Evolutionary conservation across 23 red algal genomes (phyloP).

Genomic region (Chondrus crispus): DNA sequence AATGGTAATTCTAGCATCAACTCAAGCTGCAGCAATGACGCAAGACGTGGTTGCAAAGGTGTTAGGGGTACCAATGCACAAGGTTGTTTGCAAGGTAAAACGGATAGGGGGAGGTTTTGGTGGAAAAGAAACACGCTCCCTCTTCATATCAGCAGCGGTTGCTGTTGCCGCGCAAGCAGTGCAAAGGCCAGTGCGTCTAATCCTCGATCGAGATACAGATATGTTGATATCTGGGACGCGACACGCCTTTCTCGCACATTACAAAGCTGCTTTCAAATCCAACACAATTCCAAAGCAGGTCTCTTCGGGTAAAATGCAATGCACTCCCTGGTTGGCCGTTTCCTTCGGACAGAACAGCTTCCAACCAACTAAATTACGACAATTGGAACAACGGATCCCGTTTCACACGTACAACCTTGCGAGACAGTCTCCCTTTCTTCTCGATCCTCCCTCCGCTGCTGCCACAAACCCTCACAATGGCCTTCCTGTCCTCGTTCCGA

Average conservation of each 20-base stretch:
- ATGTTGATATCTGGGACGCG: constrained; percentile 71
- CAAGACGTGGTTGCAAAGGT: constrained; percentile 65
- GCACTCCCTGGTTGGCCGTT: too few species aligned
- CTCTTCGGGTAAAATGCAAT: too few species aligned
- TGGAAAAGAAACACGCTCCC: constrained; percentile 78
- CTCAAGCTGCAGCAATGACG: constrained; percentile 69
- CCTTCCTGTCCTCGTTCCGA: too few species aligned
- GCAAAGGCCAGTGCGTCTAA: constrained; percentile 51
- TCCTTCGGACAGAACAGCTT: too few species aligned
- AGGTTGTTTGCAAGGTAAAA: constrained; percentile 69
- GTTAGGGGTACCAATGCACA: constrained; percentile 59
- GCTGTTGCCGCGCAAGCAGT: constrained; percentile 62
- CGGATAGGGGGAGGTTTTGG: constrained; percentile 88
- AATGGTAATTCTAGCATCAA: constrained; percentile 48
- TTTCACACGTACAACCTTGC: too few species aligned
- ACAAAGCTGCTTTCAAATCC: constrained; percentile 55
- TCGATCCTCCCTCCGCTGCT: too few species aligned
- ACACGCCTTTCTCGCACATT: constrained; percentile 74
- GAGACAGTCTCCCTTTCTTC: too few species aligned
- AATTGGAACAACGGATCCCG: too few species aligned
- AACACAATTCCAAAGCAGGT: too few species aligned
- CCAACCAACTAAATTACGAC: too few species aligned
- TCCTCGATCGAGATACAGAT: constrained; percentile 72
- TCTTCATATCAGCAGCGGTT: constrained; percentile 57
- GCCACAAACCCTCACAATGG: too few species aligned